Percentiles rank a stretch among this genome's conserved stretches.
phyloP scores from a whole-genome alignment of 2,329 filamentous ascomycete species.

The Penicillium sp. region DNA sequence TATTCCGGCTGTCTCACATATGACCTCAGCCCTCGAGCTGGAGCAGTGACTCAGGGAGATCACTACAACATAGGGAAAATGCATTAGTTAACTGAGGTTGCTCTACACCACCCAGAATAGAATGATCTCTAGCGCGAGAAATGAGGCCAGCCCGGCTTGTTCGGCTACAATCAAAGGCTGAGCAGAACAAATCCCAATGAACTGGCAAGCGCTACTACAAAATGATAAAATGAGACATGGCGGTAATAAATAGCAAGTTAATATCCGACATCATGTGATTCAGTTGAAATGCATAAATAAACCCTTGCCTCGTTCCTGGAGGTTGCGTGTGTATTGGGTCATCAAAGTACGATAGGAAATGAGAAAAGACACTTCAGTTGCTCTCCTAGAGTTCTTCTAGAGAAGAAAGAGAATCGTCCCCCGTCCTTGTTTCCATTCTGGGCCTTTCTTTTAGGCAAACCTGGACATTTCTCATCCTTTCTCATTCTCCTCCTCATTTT shows the following conservation, averaged over 20 bases:
- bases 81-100: not conserved
- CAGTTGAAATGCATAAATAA: not conserved
- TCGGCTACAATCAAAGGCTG: not conserved
- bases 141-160: not conserved
- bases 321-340: too few species aligned
- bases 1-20: not conserved
- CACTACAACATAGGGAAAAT: not conserved
- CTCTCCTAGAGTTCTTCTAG: too few species aligned
- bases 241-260: not conserved
- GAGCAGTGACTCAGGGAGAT: not conserved
- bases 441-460: too few species aligned
- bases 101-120: not conserved
- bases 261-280: not conserved
- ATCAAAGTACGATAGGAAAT: too few species aligned
- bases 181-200: not conserved
- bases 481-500: too few species aligned
- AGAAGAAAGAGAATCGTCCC: too few species aligned
- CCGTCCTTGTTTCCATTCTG: too few species aligned
- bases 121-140: not conserved
- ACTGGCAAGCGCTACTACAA: not conserved
- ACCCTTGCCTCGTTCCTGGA: not conserved
- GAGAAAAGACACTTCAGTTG: too few species aligned
- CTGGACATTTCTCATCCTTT: too few species aligned
- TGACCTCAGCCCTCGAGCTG: not conserved
- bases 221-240: too few species aligned